These are phyloP conservation scores for Rhododendron ferrugineum DNA, from an alignment of 148 eudicot genomes.

Conservation along the genomic window DNA sequence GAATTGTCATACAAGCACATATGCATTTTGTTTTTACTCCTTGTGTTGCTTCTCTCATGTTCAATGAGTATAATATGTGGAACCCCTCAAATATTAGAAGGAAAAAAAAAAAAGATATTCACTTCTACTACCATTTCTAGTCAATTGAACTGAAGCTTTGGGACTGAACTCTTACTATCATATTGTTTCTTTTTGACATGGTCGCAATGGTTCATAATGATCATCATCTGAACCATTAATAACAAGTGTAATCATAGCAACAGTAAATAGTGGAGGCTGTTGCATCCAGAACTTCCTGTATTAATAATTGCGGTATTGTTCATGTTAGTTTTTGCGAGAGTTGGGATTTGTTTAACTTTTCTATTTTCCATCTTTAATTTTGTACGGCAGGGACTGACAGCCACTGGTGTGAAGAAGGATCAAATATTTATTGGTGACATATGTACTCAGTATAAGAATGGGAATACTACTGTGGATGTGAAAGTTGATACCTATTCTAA, in stretches of 20 bases:
- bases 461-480: constrained; percentile 69
- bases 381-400: constrained; percentile 62
- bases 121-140: background rate
- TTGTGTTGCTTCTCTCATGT: background rate
- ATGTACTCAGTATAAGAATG: constrained; percentile 63
- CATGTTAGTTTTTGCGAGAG: background rate
- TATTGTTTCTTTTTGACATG: background rate
- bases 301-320: background rate
- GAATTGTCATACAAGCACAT: background rate
- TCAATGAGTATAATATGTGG: background rate
- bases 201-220: background rate
- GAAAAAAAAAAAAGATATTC: background rate
- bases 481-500: constrained; percentile 80
- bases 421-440: constrained; percentile 79
- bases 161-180: background rate
- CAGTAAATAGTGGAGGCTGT: background rate
- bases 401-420: constrained; percentile 76
- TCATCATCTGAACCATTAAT: background rate
- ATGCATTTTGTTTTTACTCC: background rate
- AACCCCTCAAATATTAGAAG: background rate
- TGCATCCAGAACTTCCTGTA: background rate
- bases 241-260: too few relatives aligned
- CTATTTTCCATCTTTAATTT: constrained; percentile 5
- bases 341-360: background rate
- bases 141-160: background rate